Evolutionary conservation across 2,329 filamentous ascomycete genomes (phyloP).

Genomic region (Trichoderma sp.): DNA sequence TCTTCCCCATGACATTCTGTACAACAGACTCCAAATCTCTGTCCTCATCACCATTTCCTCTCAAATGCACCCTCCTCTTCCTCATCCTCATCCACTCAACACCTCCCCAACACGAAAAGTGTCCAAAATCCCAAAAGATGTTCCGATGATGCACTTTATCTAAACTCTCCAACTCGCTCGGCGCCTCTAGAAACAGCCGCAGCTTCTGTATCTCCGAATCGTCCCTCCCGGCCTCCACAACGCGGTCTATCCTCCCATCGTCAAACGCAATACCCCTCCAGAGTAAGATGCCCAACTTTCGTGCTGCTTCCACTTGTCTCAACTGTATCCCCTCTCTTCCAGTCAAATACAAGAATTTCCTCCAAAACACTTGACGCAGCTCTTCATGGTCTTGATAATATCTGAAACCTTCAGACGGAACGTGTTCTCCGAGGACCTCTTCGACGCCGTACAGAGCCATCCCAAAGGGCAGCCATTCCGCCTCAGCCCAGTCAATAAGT

Average conservation of each 20-base stretch:
- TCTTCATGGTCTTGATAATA: conserved; percentile 45
- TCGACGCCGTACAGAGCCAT: conserved; percentile 60
- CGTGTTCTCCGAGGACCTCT: conserved; percentile 53
- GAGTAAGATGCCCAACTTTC: conserved; percentile 54
- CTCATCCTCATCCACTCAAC: neutral
- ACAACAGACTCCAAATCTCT: neutral
- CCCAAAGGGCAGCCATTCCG: conserved; percentile 59
- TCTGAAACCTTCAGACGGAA: conserved; percentile 34
- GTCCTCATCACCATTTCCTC: neutral
- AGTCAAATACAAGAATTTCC: conserved; percentile 31
- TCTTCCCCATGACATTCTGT: neutral
- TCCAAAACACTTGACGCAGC: conserved; percentile 53
- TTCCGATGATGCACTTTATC: neutral
- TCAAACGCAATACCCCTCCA: conserved; percentile 66
- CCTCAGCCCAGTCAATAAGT: conserved; percentile 64
- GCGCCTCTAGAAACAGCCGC: conserved; percentile 30
- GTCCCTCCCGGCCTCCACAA: conserved; percentile 52
- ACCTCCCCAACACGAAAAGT: neutral
- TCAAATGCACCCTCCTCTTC: neutral
- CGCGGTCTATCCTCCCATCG: conserved; percentile 56
- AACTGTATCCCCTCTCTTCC: neutral
- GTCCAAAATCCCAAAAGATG: neutral
- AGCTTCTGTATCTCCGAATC: conserved; percentile 53
- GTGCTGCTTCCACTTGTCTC: conserved; percentile 29
- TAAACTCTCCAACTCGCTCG: neutral